Percentiles rank a stretch among this genome's conserved stretches.
Evolutionary conservation across 1,284 basidiomycete species (phyloP).

Genomic region (Rhodotorula sp.): DNA sequence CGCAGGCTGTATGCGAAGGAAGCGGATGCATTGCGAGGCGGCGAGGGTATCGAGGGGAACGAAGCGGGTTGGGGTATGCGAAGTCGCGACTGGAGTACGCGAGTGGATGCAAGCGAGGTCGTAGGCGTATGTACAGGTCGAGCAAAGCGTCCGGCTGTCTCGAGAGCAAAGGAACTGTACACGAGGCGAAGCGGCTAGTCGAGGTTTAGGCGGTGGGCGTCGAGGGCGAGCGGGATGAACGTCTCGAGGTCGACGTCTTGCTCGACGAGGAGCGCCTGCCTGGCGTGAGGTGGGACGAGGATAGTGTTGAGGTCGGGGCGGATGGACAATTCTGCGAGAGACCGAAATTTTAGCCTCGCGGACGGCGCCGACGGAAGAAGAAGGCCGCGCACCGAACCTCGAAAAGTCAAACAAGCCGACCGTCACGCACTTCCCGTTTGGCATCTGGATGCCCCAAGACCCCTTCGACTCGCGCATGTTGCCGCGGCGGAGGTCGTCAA

Average conservation of each 20-base stretch:
- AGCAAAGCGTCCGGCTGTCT: background rate
- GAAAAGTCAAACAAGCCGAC: constrained; percentile 14
- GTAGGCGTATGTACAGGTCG: no score
- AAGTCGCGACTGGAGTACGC: no score
- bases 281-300: constrained; percentile 83
- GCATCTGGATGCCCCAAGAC: constrained; percentile 3
- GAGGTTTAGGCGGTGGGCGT: constrained; percentile 5
- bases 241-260: constrained; percentile 78
- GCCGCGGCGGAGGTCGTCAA: constrained; percentile 73
- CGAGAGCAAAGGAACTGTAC: background rate
- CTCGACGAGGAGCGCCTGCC: constrained; percentile 71
- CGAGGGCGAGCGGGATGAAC: constrained; percentile 46
- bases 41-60: no score
- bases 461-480: background rate
- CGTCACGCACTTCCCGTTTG: constrained; percentile 13
- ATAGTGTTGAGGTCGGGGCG: constrained; percentile 87
- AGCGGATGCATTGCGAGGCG: no score
- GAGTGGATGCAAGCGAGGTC: no score
- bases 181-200: constrained; percentile 7
- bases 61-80: no score
- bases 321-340: constrained; percentile 74
- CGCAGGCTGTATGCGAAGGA: no score
- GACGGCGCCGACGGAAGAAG: no score
- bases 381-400: constrained; percentile 8
- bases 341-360: no score